Evolutionary conservation across 1,284 basidiomycete species (phyloP).

Genomic region (Phaffia rhodozyma): DNA sequence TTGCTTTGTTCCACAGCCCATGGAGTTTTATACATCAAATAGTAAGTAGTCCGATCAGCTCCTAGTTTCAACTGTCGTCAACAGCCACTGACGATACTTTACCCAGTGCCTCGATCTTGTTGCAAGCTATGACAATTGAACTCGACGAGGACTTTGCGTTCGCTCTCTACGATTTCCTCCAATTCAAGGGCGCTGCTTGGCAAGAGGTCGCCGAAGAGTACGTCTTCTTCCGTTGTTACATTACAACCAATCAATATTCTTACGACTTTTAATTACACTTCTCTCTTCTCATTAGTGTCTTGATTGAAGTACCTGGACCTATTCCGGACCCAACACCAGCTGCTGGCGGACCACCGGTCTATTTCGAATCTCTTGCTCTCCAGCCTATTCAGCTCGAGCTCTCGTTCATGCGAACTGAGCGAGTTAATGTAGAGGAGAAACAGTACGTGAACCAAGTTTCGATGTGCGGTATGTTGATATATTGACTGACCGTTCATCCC

Average conservation of each 20-base stretch:
- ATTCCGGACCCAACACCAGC: conserved; percentile 66
- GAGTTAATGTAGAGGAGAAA: conserved; percentile 82
- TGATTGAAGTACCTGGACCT: conserved; percentile 61
- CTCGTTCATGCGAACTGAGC: conserved; percentile 94
- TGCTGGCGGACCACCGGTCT: conserved; percentile 63
- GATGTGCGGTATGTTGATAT: neutral
- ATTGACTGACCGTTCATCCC: conserved; percentile 12
- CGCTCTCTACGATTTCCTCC: conserved; percentile 79
- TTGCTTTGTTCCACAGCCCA: conserved; percentile 49
- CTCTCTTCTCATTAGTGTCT: conserved; percentile 43
- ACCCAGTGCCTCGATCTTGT: conserved; percentile 59
- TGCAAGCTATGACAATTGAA: conserved; percentile 92
- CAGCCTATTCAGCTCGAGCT: conserved; percentile 87
- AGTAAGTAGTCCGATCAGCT: conserved; percentile 30
- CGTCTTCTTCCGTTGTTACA: conserved; percentile 27
- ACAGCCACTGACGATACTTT: too few species aligned
- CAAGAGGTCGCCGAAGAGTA: conserved; percentile 64
- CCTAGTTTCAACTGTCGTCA: too few species aligned
- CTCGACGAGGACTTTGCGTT: conserved; percentile 95
- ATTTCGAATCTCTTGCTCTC: conserved; percentile 94
- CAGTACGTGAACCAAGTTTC: conserved; percentile 41
- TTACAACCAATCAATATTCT: conserved; percentile 8
- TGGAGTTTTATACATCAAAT: conserved; percentile 93
- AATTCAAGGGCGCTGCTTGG: conserved; percentile 84
- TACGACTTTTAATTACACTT: neutral